phyloP scores from a whole-genome alignment of 805 yeast genomes.

The Metschnikowia sp. region DNA sequence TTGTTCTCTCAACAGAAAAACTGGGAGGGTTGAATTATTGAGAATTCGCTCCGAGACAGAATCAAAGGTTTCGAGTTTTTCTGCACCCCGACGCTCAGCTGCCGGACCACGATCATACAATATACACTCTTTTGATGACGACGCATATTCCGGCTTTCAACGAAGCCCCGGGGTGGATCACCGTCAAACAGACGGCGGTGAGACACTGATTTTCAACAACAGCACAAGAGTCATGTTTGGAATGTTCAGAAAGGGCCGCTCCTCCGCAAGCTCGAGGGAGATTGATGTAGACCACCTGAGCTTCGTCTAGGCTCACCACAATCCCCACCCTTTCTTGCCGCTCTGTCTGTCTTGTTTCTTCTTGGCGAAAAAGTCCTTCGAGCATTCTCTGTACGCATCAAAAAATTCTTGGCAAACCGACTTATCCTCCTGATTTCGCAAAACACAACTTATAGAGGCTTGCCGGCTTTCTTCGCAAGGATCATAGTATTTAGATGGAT shows the following conservation, averaged over 20 bases:
- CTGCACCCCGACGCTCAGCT: neutral
- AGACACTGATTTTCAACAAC: neutral
- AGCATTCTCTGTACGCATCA: slow-evolving; percentile 88
- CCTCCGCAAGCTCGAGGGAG: neutral
- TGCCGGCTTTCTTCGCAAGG: slow-evolving; percentile 89
- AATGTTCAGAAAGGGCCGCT: neutral
- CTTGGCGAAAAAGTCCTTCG: slow-evolving; percentile 36
- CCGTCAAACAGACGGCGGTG: neutral
- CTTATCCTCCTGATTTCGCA: slow-evolving; percentile 66
- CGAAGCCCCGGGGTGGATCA: neutral
- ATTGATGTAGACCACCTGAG: neutral
- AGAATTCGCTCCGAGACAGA: slow-evolving; percentile 29
- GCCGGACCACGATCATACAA: no score
- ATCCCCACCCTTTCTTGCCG: slow-evolving; percentile 45
- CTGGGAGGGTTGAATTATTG: slow-evolving; percentile 32
- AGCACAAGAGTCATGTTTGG: neutral
- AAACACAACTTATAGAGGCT: slow-evolving; percentile 83
- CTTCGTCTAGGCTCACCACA: slow-evolving; percentile 23
- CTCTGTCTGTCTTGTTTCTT: slow-evolving; percentile 32
- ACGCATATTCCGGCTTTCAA: neutral
- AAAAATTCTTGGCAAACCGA: slow-evolving; percentile 72
- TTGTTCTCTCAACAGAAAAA: slow-evolving; percentile 36
- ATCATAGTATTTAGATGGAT: slow-evolving; percentile 80
- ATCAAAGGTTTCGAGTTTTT: slow-evolving; percentile 9
- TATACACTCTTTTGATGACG: neutral